These are phyloP conservation scores for Neonectria sp. DNA, from an alignment of 2,329 filamentous ascomycete genomes.

Conservation along the genomic window DNA sequence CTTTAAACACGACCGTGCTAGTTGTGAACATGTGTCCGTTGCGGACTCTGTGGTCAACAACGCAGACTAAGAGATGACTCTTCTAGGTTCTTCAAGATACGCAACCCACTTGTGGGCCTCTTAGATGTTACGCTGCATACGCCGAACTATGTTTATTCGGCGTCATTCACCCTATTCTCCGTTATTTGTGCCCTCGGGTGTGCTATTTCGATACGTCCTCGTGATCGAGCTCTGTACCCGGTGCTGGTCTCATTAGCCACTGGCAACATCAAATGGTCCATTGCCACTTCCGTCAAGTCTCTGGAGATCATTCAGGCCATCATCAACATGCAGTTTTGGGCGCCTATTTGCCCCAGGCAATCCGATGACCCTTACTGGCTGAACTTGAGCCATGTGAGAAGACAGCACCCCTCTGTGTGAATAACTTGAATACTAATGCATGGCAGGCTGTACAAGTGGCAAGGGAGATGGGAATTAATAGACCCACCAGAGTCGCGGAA, in stretches of 20 bases:
- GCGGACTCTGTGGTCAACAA: too few relatives aligned
- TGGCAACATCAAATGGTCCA: constrained; percentile 45
- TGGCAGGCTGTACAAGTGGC: constrained; percentile 41
- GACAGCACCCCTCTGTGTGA: background rate
- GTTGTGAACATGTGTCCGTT: too few relatives aligned
- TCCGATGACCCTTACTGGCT: constrained; percentile 46
- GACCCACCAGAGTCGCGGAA: constrained; percentile 34
- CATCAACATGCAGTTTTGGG: constrained; percentile 45
- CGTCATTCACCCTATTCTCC: constrained; percentile 46
- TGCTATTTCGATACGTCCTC: constrained; percentile 42
- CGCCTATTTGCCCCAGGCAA: constrained; percentile 37
- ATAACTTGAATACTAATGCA: background rate
- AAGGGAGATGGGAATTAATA: constrained; percentile 43
- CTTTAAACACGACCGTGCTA: background rate
- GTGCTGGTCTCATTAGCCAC: constrained; percentile 42
- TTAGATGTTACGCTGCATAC: constrained; percentile 45
- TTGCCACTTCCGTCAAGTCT: constrained; percentile 44
- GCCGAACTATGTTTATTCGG: constrained; percentile 40
- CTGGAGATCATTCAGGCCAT: constrained; percentile 46
- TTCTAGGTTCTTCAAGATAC: constrained; percentile 42
- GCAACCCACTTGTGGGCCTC: constrained; percentile 42
- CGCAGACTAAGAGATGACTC: background rate
- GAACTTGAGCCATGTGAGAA: constrained; percentile 41
- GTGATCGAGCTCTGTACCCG: constrained; percentile 43
- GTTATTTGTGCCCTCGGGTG: constrained; percentile 45